Conservation (phyloP, 129 eudicot species). For the Flaveria sonorensis region DNA sequence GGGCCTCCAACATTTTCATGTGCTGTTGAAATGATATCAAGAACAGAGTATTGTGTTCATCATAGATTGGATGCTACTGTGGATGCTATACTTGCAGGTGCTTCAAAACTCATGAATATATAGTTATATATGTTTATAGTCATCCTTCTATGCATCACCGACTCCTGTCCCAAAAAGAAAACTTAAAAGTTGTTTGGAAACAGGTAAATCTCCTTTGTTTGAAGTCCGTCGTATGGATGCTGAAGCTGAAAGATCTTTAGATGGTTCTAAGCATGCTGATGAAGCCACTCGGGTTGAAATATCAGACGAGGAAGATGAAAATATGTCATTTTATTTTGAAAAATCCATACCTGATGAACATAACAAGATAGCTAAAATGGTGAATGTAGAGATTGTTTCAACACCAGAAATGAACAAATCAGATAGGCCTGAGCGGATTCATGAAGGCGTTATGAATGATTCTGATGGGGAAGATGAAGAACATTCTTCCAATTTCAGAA, state of each 20-base stretch:
- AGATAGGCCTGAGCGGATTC: conserved; percentile 31
- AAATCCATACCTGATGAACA: conserved; percentile 21
- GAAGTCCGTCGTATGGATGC: conserved; percentile 63
- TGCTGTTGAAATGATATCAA: conserved; percentile 92
- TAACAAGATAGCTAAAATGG: conserved; percentile 32
- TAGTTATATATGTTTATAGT: conserved; percentile 12
- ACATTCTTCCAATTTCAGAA: conserved; percentile 36
- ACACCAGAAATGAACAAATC: conserved; percentile 39
- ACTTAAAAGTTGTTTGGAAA: conserved; percentile 5
- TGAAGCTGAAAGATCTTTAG: conserved; percentile 48
- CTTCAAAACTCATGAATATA: conserved; percentile 5
- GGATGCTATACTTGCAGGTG: conserved; percentile 93
- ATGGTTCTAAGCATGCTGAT: conserved; percentile 31
- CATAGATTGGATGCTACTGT: conserved; percentile 93
- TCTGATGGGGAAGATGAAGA: conserved; percentile 49
- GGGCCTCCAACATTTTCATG: conserved; percentile 96
- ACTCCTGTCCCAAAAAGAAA: neutral
- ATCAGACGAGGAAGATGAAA: conserved; percentile 41
- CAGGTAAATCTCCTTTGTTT: conserved; percentile 66
- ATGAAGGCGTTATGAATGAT: conserved; percentile 32
- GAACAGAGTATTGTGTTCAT: conserved; percentile 86
- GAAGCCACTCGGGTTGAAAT: conserved; percentile 30
- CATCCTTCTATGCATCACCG: too few species aligned
- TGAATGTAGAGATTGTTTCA: conserved; percentile 28
- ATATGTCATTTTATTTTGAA: conserved; percentile 28